A percentile compares a stretch with the other conserved stretches of the same genome.
phyloP scores from a whole-genome alignment of 345 rosid genomes.

The Syzygium oleosum region DNA sequence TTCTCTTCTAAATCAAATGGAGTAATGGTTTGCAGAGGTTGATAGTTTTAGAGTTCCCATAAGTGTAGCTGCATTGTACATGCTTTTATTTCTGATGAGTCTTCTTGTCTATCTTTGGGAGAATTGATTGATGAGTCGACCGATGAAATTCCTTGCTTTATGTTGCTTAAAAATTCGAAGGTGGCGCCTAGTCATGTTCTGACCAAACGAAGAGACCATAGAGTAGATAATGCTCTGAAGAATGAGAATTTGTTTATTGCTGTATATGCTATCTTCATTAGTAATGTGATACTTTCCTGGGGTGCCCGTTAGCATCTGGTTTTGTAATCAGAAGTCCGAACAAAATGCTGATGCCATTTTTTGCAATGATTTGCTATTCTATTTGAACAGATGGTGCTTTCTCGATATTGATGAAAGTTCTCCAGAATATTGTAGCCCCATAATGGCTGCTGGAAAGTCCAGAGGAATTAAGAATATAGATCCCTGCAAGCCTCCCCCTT shows the following conservation, averaged over 20 bases:
- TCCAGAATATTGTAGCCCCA: conserved; percentile 56
- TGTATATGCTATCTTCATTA: background rate
- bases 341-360: background rate
- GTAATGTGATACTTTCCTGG: background rate
- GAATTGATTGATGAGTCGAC: background rate
- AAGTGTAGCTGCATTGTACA: background rate
- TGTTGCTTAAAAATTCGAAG: background rate
- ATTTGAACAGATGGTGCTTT: conserved; percentile 53
- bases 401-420: conserved; percentile 50
- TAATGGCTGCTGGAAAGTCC: conserved; percentile 79
- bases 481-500: conserved; percentile 57
- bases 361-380: background rate
- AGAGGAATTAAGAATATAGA: conserved; percentile 58
- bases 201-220: background rate
- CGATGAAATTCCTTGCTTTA: background rate
- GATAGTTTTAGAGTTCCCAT: background rate
- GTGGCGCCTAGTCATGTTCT: background rate
- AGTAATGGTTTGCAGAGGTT: background rate
- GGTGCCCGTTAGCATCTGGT: background rate
- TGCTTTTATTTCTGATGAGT: background rate
- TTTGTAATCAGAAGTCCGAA: background rate
- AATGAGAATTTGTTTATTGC: background rate
- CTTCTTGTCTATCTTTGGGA: background rate
- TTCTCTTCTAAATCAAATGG: background rate
- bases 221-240: background rate